A percentile compares a stretch with the other conserved stretches of the same genome.
These are phyloP conservation scores for Auricularia sp. DNA, from an alignment of 768 basidiomycete genomes.

Conservation along the genomic window DNA sequence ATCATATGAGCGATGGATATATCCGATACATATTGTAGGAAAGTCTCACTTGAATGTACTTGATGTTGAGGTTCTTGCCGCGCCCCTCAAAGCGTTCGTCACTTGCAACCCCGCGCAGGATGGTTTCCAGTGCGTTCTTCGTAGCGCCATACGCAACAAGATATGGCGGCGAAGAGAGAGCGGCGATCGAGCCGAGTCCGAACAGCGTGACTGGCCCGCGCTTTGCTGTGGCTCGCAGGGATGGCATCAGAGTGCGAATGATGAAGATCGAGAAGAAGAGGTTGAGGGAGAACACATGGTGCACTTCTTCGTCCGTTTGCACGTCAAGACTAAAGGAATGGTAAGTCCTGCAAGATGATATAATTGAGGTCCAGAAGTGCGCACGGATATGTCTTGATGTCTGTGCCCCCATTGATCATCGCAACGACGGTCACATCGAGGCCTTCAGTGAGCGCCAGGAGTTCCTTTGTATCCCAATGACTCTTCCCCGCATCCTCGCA, in stretches of 20 bases:
- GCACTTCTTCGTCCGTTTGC: slow-evolving; percentile 3
- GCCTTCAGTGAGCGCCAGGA: slow-evolving; percentile 2
- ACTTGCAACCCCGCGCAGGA: slow-evolving; percentile 1
- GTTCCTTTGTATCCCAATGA: slow-evolving; percentile 7
- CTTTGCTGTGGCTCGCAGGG: not conserved
- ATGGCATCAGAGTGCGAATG: slow-evolving; percentile 6
- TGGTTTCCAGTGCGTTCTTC: slow-evolving; percentile 7
- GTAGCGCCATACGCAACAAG: slow-evolving; percentile 3
- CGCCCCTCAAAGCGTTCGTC: slow-evolving; percentile 7
- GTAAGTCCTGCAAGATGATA: not conserved
- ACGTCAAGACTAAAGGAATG: slow-evolving; percentile 5
- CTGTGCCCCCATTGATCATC: slow-evolving; percentile 5
- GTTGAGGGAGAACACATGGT: slow-evolving; percentile 2
- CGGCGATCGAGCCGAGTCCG: slow-evolving; percentile 6
- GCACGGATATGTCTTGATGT: not conserved
- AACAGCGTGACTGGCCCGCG: slow-evolving; percentile 3
- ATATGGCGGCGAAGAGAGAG: slow-evolving; percentile 6
- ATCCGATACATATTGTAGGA: not conserved
- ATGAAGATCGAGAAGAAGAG: slow-evolving; percentile 6
- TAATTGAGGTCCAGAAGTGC: not conserved
- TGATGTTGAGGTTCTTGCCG: not conserved
- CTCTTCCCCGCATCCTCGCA: not conserved
- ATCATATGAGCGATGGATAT: too few species aligned
- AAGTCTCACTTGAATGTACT: not conserved
- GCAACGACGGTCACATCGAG: slow-evolving; percentile 6